phyloP scores from a whole-genome alignment of 2,329 filamentous ascomycete species.

The Diaporthe longicolla region DNA sequence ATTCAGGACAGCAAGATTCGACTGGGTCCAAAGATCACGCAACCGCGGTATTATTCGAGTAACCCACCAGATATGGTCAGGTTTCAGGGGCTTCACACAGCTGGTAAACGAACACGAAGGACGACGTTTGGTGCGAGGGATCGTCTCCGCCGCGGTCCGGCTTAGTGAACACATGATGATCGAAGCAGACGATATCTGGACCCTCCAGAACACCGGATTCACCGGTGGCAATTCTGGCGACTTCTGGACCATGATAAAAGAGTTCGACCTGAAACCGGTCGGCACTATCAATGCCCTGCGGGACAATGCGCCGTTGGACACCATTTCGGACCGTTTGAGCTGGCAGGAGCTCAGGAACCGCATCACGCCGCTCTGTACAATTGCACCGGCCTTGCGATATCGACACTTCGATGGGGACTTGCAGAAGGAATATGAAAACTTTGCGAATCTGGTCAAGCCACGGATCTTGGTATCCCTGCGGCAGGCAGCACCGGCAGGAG shows the following conservation, averaged over 20 bases:
- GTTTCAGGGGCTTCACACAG: not conserved
- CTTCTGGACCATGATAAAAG: not conserved
- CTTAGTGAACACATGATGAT: conserved; percentile 18
- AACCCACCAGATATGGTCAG: not conserved
- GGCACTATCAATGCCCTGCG: not conserved
- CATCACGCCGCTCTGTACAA: not conserved
- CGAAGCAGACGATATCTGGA: conserved; percentile 13
- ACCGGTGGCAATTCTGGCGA: not conserved
- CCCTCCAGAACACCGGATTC: not conserved
- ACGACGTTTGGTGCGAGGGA: not conserved
- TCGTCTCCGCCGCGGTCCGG: not conserved
- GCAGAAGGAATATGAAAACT: not conserved
- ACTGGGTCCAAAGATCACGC: too few relatives aligned
- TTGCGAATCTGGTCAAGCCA: not conserved
- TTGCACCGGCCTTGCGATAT: not conserved
- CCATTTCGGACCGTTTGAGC: not conserved
- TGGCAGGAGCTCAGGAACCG: not conserved
- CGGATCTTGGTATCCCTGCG: not conserved
- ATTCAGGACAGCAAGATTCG: not conserved
- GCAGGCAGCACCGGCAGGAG: not conserved
- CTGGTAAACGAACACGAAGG: not conserved
- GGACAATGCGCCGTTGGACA: not conserved
- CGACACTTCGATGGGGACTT: not conserved
- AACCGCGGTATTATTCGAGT: not conserved
- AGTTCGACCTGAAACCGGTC: not conserved